A percentile compares a stretch with the other conserved stretches of the same genome.
Evolutionary conservation across 2,329 filamentous ascomycete genomes (phyloP).

Genomic region (Talaromyces verruculosus): DNA sequence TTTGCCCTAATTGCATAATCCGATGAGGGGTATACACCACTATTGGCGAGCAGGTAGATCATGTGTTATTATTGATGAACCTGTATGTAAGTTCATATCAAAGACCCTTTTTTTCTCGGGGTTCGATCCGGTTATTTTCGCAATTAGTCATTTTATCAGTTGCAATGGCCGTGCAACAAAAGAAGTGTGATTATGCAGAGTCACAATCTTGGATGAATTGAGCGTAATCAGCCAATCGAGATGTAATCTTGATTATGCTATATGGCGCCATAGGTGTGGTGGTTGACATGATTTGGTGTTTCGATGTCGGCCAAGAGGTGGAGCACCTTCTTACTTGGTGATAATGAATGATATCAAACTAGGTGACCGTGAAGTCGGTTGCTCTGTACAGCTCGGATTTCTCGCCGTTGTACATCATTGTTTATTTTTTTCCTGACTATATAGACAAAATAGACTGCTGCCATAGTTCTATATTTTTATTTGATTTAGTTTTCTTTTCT

Average conservation of each 20-base stretch:
- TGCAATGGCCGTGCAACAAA: too few relatives aligned
- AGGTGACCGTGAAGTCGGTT: background rate
- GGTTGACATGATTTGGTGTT: background rate
- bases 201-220: background rate
- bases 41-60: background rate
- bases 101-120: background rate
- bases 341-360: background rate
- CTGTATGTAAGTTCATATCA: background rate
- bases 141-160: too few relatives aligned
- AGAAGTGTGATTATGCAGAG: background rate
- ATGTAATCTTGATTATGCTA: background rate
- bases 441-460: background rate
- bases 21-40: conserved; percentile 6
- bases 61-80: background rate
- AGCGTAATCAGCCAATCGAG: background rate
- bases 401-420: background rate
- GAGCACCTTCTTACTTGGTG: background rate
- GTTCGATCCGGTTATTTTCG: background rate
- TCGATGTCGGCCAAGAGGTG: background rate
- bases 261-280: background rate
- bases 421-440: background rate
- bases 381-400: background rate
- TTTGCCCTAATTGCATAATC: background rate
- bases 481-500: background rate
- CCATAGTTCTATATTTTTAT: background rate